Base-by-base conservation (phyloP, 108 stramenopile species). In the Asterionellopsis glacialis region DNA sequence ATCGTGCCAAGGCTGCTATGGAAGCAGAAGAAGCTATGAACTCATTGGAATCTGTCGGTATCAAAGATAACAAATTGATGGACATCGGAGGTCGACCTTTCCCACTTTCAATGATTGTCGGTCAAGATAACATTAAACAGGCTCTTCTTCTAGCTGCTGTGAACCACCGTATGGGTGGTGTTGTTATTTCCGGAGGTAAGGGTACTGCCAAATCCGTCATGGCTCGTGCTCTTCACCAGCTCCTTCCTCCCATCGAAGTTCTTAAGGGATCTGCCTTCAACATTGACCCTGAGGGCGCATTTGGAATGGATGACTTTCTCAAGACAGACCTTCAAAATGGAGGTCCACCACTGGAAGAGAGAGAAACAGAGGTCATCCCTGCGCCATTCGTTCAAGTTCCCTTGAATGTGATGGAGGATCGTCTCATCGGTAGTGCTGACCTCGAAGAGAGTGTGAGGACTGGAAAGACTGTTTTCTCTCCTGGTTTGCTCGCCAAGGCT, bases 121-220 rank as follows among this genome's bases (percentile, higher is more conserved):
- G 95, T 26, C 92, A 98, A 60, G 95, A 96, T 15, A 68, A 68
- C 25, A 96, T 98, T 81, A 98, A 98, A 71, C 93, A 91, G 67
- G 90, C 97, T 0, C 81, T 97, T 9, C 84, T 96, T 11, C 74
- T 96, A 11, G 73, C 95, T 18, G 74, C 94, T 25, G 80, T 96
- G 13, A 96, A 98, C 69, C 61, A 89, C 54, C 84, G 90, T 28
- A 95, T 96, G 91, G 95, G 94, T 56, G 97, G 97, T 43, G 95
- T 98, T 1, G 87, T 96, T 18, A 96, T 98, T 61, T 83, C 82
- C 19, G 97, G 97, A 40, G 77, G 95, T 55, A 91, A 95, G 59
- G 97, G 97, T 41, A 98, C 97, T 41, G 96, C 91, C 58, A 98
- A 98, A 67, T 95, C 94, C 18, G 85, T 96, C 58, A 95, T 96